Conservation (phyloP, 495 filamentous ascomycete genomes). For the Schizothecium vesticola region DNA sequence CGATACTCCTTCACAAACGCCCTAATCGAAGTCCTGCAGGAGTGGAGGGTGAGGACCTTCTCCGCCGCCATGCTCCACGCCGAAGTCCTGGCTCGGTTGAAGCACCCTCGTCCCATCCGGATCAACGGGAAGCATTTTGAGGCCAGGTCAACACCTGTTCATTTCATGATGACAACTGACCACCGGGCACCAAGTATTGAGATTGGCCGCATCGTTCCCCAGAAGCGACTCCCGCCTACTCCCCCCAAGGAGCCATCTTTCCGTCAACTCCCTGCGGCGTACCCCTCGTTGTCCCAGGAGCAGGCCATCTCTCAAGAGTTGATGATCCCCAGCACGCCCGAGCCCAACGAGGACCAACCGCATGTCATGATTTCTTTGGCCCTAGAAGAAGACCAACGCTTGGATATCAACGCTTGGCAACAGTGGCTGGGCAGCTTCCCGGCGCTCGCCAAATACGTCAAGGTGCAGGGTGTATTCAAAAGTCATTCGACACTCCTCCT, state of each 20-base stretch:
- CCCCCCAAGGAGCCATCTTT: constrained; percentile 25
- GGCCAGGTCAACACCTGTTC: constrained; percentile 45
- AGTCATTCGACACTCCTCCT: constrained; percentile 48
- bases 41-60: constrained; percentile 43
- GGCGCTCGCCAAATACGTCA: constrained; percentile 45
- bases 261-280: constrained; percentile 4
- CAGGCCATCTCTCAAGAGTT: constrained; percentile 17
- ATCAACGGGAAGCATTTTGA: constrained; percentile 47
- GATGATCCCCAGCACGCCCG: constrained; percentile 20
- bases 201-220: constrained; percentile 31
- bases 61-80: constrained; percentile 50
- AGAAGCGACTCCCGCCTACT: constrained; percentile 27
- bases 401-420: constrained; percentile 45
- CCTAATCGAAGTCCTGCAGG: constrained; percentile 46
- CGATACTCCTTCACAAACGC: constrained; percentile 48
- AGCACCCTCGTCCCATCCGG: constrained; percentile 46
- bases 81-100: constrained; percentile 46
- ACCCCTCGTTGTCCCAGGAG: constrained; percentile 2
- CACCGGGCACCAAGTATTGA: constrained; percentile 49
- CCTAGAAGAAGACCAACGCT: constrained; percentile 44
- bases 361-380: constrained; percentile 51
- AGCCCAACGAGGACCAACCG: constrained; percentile 42
- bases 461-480: constrained; percentile 49
- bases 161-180: constrained; percentile 51
- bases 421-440: constrained; percentile 44